A percentile compares a stretch with the other conserved stretches of the same genome.
phyloP scores from a whole-genome alignment of 2,329 filamentous ascomycete genomes.

The Leptographium procerum region DNA sequence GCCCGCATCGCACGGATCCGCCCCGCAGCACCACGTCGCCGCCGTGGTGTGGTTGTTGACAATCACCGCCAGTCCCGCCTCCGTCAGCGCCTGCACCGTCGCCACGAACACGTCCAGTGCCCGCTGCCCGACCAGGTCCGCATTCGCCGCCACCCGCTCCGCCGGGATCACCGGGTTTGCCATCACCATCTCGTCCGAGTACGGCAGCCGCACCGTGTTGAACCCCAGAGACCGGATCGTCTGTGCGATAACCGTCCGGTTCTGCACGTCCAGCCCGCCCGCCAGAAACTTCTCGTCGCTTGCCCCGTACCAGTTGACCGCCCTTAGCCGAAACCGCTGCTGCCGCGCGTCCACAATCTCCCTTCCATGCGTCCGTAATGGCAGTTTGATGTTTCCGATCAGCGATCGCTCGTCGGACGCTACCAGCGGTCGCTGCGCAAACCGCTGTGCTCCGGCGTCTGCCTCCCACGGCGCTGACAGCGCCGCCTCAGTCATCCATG shows the following conservation, averaged over 20 bases:
- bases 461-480: constrained; percentile 36
- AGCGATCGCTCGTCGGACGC: constrained; percentile 29
- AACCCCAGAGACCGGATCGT: constrained; percentile 53
- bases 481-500: constrained; percentile 33
- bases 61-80: constrained; percentile 51
- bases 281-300: constrained; percentile 56
- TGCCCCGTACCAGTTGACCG: constrained; percentile 61
- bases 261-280: constrained; percentile 50
- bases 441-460: constrained; percentile 32
- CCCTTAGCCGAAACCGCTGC: constrained; percentile 49
- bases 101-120: constrained; percentile 53
- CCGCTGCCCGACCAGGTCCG: constrained; percentile 42
- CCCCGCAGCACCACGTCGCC: constrained; percentile 58
- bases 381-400: constrained; percentile 40
- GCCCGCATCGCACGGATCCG: constrained; percentile 53
- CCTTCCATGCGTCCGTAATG: constrained; percentile 47
- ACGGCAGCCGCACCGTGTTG: constrained; percentile 59
- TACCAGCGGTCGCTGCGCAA: constrained; percentile 36
- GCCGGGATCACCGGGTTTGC: constrained; percentile 43
- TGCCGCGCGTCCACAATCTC: constrained; percentile 47
- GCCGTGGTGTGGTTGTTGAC: constrained; percentile 62
- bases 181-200: constrained; percentile 57
- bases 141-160: constrained; percentile 43
- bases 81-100: constrained; percentile 46
- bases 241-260: constrained; percentile 47